Base-by-base conservation (phyloP, 2,329 filamentous ascomycete species). In the Microcyclosporella mali region DNA sequence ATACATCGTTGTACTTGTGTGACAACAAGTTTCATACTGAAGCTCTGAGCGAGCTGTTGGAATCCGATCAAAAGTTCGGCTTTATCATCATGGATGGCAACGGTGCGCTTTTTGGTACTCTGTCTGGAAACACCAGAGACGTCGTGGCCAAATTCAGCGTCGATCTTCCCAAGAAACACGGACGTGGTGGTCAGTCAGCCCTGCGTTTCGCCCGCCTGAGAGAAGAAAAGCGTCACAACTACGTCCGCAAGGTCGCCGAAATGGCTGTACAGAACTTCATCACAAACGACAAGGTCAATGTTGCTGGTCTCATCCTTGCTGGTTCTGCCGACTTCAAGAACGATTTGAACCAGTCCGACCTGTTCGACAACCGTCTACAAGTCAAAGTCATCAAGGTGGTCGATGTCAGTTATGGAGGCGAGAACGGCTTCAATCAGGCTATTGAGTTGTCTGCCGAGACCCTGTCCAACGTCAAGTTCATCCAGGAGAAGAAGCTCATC, bases 51-150 rank as follows among this genome's bases (percentile, higher is more conserved):
- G 92, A 98, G 73, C 79, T 98, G 61, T 83, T 98, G 55, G 92
- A 98, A 72, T 95, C 90, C 14, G 92, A 98, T 67, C 92, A 97
- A 71, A 95, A 94, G 71, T 98, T 98, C 59, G 92, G 92, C 42
- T 98, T 98, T 73, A 98, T 98, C 68, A 84, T 98, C 72, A 98
- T 98, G 92, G 92, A 98, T 66, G 92, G 92, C 73, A 98, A 98
- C 70, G 94, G 92, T 59, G 87, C 92, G 33, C 81, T 98, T 21
- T 98, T 98, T 58, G 92, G 92, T 60, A 98, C 92, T 1, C 77
- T 98, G 32, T 95, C 88, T 61, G 94, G 92, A 57, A 98, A 98
- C 70, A 98, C 92, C 28, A 83, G 92, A 66, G 94, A 98, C 59
- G 79, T 98, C 37, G 78, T 97, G 40, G 92, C 98, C 74, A 98